Conservation (phyloP, 164 flowering plant species). For the Santalum album region DNA sequence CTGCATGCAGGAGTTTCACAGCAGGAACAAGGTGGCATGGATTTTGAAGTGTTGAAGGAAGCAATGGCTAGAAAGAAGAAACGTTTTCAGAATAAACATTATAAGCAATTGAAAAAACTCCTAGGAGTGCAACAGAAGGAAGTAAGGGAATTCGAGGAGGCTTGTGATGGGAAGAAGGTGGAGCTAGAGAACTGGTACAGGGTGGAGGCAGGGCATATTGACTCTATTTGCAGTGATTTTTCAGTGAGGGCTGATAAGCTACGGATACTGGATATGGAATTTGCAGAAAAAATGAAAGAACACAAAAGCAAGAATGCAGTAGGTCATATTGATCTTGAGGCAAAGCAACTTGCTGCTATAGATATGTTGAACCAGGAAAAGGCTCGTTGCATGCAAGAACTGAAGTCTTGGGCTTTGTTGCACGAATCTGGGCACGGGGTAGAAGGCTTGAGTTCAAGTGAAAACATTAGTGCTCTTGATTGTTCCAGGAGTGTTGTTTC, state of each 20-base stretch:
- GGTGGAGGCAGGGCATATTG: conserved; percentile 30
- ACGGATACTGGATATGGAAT: conserved; percentile 25
- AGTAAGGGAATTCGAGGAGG: conserved; percentile 14
- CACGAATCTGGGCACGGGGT: conserved; percentile 13
- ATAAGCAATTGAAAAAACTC: conserved; percentile 28
- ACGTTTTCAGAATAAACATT: conserved; percentile 23
- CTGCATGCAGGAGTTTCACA: conserved; percentile 5
- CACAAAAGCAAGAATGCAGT: conserved; percentile 15
- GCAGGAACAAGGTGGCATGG: conserved; percentile 10
- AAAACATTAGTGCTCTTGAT: conserved; percentile 9
- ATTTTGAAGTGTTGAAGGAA: conserved; percentile 11
- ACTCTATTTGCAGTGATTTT: conserved; percentile 15
- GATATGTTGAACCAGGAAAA: conserved; percentile 20
- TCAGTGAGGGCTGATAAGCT: conserved; percentile 32
- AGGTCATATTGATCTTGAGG: conserved; percentile 31
- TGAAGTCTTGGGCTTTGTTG: too few species aligned
- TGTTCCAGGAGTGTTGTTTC: background rate
- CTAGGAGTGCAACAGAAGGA: conserved; percentile 29
- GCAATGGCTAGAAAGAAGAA: conserved; percentile 13
- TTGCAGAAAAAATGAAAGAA: conserved; percentile 29
- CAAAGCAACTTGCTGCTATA: conserved; percentile 24
- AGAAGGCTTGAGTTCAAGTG: conserved; percentile 8
- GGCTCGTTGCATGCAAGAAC: conserved; percentile 26
- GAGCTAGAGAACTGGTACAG: conserved; percentile 23
- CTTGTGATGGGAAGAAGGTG: conserved; percentile 24